Percentiles rank a stretch among this genome's conserved stretches.
Conservation (phyloP, 2,329 filamentous ascomycete genomes). For the Fusarium sp. region DNA sequence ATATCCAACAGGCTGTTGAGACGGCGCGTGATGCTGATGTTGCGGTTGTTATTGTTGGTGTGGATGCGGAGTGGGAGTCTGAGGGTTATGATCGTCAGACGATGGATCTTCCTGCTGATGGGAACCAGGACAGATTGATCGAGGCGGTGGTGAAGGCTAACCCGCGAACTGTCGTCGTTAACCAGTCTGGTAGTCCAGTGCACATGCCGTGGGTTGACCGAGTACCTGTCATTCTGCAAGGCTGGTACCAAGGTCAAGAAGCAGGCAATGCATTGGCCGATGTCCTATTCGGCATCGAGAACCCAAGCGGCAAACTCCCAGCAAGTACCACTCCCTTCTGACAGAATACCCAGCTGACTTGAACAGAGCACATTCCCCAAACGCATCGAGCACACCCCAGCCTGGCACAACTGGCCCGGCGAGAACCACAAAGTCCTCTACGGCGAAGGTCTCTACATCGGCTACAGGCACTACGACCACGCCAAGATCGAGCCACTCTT, state of each 20-base stretch:
- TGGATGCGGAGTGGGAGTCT: slow-evolving; percentile 80
- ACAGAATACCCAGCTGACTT: not conserved
- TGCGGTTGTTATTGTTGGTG: slow-evolving; percentile 74
- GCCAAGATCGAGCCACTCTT: slow-evolving; percentile 70
- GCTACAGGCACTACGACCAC: slow-evolving; percentile 78
- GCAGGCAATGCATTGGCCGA: slow-evolving; percentile 75
- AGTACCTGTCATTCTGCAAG: slow-evolving; percentile 74
- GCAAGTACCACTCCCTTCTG: slow-evolving; percentile 45
- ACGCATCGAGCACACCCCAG: slow-evolving; percentile 72
- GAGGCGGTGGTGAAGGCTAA: slow-evolving; percentile 71
- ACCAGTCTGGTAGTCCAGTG: slow-evolving; percentile 52
- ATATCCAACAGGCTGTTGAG: slow-evolving; percentile 72
- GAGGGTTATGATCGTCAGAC: slow-evolving; percentile 80
- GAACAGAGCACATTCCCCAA: slow-evolving; percentile 72
- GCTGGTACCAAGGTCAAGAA: slow-evolving; percentile 67
- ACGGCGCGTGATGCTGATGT: slow-evolving; percentile 72
- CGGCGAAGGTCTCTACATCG: slow-evolving; percentile 78
- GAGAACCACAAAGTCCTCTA: slow-evolving; percentile 76
- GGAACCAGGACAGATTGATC: slow-evolving; percentile 68
- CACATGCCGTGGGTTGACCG: slow-evolving; percentile 76
- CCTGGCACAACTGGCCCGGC: slow-evolving; percentile 78
- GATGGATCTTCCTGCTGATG: slow-evolving; percentile 72
- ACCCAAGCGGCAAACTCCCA: slow-evolving; percentile 76
- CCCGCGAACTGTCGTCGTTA: slow-evolving; percentile 73
- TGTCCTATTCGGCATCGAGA: slow-evolving; percentile 74